Conservation (phyloP, 2,329 filamentous ascomycete genomes). For the Pseudogymnoascus pannorum region DNA sequence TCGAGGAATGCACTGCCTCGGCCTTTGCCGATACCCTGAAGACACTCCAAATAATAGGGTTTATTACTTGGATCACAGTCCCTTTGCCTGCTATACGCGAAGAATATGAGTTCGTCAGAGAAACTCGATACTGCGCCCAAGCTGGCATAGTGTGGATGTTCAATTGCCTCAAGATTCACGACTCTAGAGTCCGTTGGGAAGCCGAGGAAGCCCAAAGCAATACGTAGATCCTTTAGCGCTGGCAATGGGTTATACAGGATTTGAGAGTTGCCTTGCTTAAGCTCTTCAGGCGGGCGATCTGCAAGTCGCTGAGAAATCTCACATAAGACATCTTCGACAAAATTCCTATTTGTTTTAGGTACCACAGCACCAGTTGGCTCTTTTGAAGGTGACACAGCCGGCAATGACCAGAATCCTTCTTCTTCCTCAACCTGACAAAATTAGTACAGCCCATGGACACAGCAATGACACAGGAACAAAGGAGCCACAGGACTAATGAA, state of each 20-base stretch:
- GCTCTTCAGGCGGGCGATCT: conserved; percentile 17
- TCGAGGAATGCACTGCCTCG: conserved; percentile 46
- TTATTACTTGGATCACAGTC: conserved; percentile 38
- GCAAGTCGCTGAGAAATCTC: conserved; percentile 41
- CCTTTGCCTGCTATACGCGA: conserved; percentile 55
- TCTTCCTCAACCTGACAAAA: conserved; percentile 18
- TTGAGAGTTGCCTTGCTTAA: conserved; percentile 9
- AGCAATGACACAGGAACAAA: not conserved
- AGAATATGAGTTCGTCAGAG: conserved; percentile 51
- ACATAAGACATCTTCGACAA: conserved; percentile 52
- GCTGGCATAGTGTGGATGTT: conserved; percentile 46
- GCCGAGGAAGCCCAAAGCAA: conserved; percentile 23
- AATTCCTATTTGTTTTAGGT: conserved; percentile 21
- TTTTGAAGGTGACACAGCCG: conserved; percentile 15
- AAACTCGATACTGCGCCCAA: conserved; percentile 57
- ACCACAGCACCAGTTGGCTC: not conserved
- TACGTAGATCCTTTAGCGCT: conserved; percentile 22
- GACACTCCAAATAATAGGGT: conserved; percentile 57
- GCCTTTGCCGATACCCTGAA: conserved; percentile 51
- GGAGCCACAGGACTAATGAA: not conserved
- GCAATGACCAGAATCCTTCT: conserved; percentile 28
- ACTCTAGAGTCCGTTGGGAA: conserved; percentile 24
- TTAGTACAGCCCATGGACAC: not conserved
- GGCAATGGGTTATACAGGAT: conserved; percentile 13
- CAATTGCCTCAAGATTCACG: conserved; percentile 30